Percentiles rank a stretch among this genome's conserved stretches.
Conservation (phyloP, 768 basidiomycete species). For the Boletus barrowsii region DNA sequence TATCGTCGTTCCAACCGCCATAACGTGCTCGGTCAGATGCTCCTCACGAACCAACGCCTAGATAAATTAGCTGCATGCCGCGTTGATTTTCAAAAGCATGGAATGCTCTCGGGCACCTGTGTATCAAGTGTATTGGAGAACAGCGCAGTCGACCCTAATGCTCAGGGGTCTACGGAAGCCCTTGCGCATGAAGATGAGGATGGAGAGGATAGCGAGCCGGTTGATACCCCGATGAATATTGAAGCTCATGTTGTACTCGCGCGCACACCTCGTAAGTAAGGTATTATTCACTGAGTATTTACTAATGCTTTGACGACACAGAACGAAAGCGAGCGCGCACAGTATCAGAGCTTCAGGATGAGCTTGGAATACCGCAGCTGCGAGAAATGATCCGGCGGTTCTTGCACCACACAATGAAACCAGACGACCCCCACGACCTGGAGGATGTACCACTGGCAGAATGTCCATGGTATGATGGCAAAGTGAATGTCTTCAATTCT, state of each 20-base stretch:
- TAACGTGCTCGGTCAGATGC: not conserved
- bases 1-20: not conserved
- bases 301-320: not conserved
- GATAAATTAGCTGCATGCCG: not conserved
- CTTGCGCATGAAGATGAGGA: too few species aligned
- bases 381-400: not conserved
- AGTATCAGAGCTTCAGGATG: not conserved
- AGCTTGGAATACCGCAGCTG: not conserved
- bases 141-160: too few species aligned
- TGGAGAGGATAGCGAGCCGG: too few species aligned
- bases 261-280: not conserved
- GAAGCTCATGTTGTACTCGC: not conserved
- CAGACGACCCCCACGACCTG: not conserved
- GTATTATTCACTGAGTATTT: not conserved
- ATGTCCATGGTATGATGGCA: not conserved
- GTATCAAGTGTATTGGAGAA: not conserved
- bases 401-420: not conserved
- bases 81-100: not conserved
- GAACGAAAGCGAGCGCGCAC: not conserved
- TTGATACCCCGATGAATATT: not conserved
- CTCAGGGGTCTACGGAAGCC: not conserved
- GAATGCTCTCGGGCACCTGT: not conserved
- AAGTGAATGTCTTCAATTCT: not conserved
- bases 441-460: not conserved
- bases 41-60: not conserved